Percentiles rank a stretch among this genome's conserved stretches.
These are phyloP conservation scores for Dicorynia guianensis DNA, from an alignment of 306 rosid species.

Conservation along the genomic window DNA sequence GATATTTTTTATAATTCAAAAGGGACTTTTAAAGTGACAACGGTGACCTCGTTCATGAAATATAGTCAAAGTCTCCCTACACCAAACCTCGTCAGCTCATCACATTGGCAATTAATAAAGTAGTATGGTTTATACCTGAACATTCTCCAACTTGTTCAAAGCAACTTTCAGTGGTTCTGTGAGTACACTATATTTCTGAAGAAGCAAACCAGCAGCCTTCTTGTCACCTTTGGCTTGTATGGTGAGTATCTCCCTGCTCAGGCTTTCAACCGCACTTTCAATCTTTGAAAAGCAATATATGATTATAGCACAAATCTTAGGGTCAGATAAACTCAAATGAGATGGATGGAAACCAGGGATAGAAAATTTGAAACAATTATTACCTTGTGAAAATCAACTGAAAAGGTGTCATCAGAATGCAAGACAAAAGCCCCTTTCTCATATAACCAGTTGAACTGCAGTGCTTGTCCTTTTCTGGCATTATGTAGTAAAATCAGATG, in stretches of 20 bases:
- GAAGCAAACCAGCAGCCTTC: constrained; percentile 77
- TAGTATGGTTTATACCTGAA: constrained; percentile 64
- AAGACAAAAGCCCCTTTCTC: constrained; percentile 82
- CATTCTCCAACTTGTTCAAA: constrained; percentile 67
- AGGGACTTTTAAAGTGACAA: not conserved
- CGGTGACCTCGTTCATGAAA: constrained; percentile 7
- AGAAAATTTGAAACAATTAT: constrained; percentile 33
- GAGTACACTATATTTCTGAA: constrained; percentile 62
- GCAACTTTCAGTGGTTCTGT: constrained; percentile 72
- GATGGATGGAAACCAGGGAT: constrained; percentile 25
- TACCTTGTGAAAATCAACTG: constrained; percentile 88
- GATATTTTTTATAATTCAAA: constrained; percentile 1
- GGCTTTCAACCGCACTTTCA: constrained; percentile 84
- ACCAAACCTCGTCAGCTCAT: constrained; percentile 20
- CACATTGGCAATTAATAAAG: constrained; percentile 20
- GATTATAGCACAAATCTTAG: constrained; percentile 28
- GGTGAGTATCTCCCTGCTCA: constrained; percentile 89
- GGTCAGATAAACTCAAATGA: constrained; percentile 8
- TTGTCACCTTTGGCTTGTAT: constrained; percentile 95
- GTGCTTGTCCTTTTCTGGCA: constrained; percentile 91
- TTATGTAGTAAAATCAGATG: constrained; percentile 40
- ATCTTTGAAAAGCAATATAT: constrained; percentile 49
- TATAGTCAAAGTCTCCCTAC: not conserved
- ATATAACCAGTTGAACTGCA: constrained; percentile 94
- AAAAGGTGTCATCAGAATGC: constrained; percentile 64